Percentiles rank a stretch among this genome's conserved stretches.
Conservation (phyloP, 2,329 filamentous ascomycete genomes). For the Cladophialophora immunda region DNA sequence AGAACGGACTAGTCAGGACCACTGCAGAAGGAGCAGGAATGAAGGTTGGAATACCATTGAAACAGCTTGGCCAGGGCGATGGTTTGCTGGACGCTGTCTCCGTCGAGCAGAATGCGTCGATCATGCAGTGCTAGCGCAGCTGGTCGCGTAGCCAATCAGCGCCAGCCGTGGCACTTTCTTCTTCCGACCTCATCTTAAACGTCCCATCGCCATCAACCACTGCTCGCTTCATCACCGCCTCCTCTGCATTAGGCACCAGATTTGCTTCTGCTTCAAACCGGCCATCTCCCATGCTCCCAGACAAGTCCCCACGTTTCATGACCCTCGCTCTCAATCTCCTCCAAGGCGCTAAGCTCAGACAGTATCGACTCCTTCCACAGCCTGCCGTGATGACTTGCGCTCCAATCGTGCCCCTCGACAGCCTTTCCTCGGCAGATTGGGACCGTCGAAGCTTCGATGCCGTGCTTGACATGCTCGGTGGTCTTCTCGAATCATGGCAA, state of each 20-base stretch:
- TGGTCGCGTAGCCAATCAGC: slow-evolving; percentile 24
- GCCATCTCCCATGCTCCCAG: slow-evolving; percentile 1
- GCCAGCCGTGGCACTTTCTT: slow-evolving; percentile 15
- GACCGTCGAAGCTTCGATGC: slow-evolving; percentile 19
- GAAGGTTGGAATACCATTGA: slow-evolving; percentile 2
- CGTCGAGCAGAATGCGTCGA: slow-evolving; percentile 15
- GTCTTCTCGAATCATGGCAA: slow-evolving; percentile 32
- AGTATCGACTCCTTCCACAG: slow-evolving; percentile 17
- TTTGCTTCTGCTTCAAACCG: slow-evolving; percentile 12
- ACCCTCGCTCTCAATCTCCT: slow-evolving; percentile 19
- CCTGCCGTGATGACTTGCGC: slow-evolving; percentile 13
- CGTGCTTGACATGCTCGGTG: slow-evolving; percentile 18
- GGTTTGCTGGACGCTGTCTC: slow-evolving; percentile 18
- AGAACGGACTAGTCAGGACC: background rate
- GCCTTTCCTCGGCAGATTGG: slow-evolving; percentile 24
- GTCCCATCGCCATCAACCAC: background rate
- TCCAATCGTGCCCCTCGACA: slow-evolving; percentile 24
- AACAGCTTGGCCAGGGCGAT: slow-evolving; percentile 8
- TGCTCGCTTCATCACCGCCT: background rate
- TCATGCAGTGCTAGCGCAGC: slow-evolving; percentile 25
- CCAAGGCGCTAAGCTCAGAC: slow-evolving; percentile 19
- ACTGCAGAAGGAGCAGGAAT: background rate
- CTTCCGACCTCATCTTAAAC: slow-evolving; percentile 35
- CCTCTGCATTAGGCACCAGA: background rate
- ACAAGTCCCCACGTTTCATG: slow-evolving; percentile 14